Evolutionary conservation across 2,329 filamentous ascomycete genomes (phyloP).

Genomic region (Scedosporium boydii): DNA sequence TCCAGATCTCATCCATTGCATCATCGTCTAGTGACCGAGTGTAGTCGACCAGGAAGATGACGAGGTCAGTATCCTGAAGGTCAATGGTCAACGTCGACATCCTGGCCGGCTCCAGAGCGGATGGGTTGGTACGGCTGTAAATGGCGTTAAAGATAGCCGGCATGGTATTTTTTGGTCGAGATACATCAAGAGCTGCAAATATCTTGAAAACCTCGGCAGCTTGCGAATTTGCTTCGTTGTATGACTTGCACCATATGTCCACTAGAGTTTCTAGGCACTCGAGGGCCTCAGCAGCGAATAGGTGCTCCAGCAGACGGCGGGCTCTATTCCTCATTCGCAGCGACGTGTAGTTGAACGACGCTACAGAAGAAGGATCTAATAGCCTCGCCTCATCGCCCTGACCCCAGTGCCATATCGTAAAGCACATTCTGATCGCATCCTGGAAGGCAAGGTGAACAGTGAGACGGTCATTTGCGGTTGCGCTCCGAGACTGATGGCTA

Average conservation of each 20-base stretch:
- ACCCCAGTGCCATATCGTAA: slow-evolving; percentile 92
- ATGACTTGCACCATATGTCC: slow-evolving; percentile 62
- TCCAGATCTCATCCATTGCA: slow-evolving; percentile 97
- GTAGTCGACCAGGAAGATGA: slow-evolving; percentile 85
- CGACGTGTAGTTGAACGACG: slow-evolving; percentile 86
- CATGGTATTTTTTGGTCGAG: slow-evolving; percentile 81
- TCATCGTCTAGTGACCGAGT: slow-evolving; percentile 87
- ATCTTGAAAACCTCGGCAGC: slow-evolving; percentile 67
- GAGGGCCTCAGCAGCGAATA: slow-evolving; percentile 84
- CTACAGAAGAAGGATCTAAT: slow-evolving; percentile 58
- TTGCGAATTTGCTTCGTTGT: background rate
- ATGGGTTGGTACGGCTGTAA: slow-evolving; percentile 85
- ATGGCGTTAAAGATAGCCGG: slow-evolving; percentile 94
- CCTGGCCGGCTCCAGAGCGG: slow-evolving; percentile 64
- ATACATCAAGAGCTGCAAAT: slow-evolving; percentile 83
- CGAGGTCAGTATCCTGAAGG: slow-evolving; percentile 72
- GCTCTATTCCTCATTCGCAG: slow-evolving; percentile 84
- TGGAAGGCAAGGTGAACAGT: slow-evolving; percentile 96
- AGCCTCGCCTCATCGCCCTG: slow-evolving; percentile 47
- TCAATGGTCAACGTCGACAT: slow-evolving; percentile 85
- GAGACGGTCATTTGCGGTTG: slow-evolving; percentile 84
- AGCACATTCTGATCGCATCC: slow-evolving; percentile 86
- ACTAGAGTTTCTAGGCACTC: slow-evolving; percentile 91
- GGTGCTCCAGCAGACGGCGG: slow-evolving; percentile 77
- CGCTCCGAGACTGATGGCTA: slow-evolving; percentile 62